Evolutionary conservation across 192 early-diverging fungal genomes (phyloP).

Genomic region (Backusella westeae): DNA sequence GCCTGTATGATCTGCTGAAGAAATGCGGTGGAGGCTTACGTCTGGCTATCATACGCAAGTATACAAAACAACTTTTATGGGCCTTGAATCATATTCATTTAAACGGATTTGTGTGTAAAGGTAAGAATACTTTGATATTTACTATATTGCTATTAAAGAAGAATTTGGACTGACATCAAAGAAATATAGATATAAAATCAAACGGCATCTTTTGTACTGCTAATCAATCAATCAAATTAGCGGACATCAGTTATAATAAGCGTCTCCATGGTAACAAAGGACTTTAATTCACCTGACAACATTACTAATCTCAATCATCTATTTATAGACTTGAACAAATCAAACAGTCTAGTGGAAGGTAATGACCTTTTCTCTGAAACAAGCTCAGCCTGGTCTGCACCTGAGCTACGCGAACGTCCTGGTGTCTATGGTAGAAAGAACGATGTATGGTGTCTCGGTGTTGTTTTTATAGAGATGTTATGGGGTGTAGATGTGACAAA

Average conservation of each 20-base stretch:
- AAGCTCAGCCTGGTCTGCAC: conserved; percentile 43
- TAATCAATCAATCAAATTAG: conserved; percentile 56
- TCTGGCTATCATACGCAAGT: conserved; percentile 49
- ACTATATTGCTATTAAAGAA: neutral
- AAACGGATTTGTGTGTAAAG: conserved; percentile 65
- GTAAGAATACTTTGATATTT: conserved; percentile 16
- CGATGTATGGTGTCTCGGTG: conserved; percentile 72
- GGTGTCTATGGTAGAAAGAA: conserved; percentile 65
- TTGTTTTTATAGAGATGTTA: conserved; percentile 68
- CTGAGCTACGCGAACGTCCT: conserved; percentile 60
- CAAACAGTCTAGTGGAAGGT: conserved; percentile 16
- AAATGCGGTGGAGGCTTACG: conserved; percentile 59
- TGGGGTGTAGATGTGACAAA: conserved; percentile 59
- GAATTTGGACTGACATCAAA: neutral
- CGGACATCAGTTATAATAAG: conserved; percentile 63
- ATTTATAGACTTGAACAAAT: conserved; percentile 27
- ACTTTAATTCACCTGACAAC: neutral
- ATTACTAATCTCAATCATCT: neutral
- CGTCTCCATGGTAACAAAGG: conserved; percentile 49
- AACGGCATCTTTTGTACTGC: conserved; percentile 43
- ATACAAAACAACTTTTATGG: conserved; percentile 65
- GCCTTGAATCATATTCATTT: conserved; percentile 62
- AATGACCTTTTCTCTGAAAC: neutral
- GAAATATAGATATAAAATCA: conserved; percentile 44
- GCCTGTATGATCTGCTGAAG: conserved; percentile 61